phyloP scores from a whole-genome alignment of 495 filamentous ascomycete species.

The Wilcoxina mikolae region DNA sequence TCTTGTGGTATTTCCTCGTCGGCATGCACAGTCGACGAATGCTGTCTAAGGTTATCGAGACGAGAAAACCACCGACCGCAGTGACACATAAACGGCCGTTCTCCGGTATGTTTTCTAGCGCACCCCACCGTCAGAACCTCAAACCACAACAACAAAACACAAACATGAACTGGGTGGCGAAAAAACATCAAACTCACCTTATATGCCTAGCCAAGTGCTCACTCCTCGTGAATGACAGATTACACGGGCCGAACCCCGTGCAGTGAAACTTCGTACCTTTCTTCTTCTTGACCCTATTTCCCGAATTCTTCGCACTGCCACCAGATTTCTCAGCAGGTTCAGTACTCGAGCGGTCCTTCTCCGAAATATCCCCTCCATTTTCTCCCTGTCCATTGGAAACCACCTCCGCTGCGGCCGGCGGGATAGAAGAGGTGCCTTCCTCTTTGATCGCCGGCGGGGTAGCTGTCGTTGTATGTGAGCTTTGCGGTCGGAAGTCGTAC shows the following conservation, averaged over 20 bases:
- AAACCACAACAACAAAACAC: background rate
- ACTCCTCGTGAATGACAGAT: constrained; percentile 86
- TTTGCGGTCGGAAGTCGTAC: background rate
- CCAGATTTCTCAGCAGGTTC: constrained; percentile 8
- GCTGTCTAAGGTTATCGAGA: constrained; percentile 87
- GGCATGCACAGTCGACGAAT: constrained; percentile 94
- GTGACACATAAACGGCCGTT: constrained; percentile 94
- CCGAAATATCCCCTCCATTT: background rate
- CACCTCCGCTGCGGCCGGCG: background rate
- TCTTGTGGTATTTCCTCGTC: constrained; percentile 93
- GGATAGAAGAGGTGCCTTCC: background rate
- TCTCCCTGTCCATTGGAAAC: background rate
- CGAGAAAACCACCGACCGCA: constrained; percentile 92
- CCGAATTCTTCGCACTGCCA: constrained; percentile 8
- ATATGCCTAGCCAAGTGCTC: constrained; percentile 94
- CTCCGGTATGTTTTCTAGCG: constrained; percentile 84
- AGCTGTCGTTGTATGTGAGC: background rate
- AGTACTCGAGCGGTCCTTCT: background rate
- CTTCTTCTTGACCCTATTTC: constrained; percentile 41
- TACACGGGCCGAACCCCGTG: constrained; percentile 91
- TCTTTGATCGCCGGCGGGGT: background rate
- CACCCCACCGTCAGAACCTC: background rate
- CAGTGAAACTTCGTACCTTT: constrained; percentile 95
- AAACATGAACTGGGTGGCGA: background rate
- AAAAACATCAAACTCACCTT: constrained; percentile 38